Percentiles rank a stretch among this genome's conserved stretches.
Conservation (phyloP, 352 stramenopile species). For the Pythium chondricola region DNA sequence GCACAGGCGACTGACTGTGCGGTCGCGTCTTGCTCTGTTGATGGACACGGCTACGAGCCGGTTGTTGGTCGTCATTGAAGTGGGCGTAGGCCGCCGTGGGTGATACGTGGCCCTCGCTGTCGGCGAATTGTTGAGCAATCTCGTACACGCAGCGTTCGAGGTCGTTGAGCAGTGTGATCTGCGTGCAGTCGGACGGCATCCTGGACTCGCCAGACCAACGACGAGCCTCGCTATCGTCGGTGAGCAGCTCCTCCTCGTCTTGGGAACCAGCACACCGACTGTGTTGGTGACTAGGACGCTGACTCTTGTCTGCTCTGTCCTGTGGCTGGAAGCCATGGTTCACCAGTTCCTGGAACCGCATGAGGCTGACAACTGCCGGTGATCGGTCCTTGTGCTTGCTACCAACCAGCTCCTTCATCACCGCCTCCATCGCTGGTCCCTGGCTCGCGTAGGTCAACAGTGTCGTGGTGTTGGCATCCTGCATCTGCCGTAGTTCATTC, state of each 20-base stretch:
- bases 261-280: not conserved
- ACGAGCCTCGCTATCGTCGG: not conserved
- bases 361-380: slow-evolving; percentile 11
- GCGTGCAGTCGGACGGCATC: not conserved
- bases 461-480: not conserved
- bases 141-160: slow-evolving; percentile 10
- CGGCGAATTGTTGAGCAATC: slow-evolving; percentile 5
- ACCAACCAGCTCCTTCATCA: slow-evolving; percentile 4
- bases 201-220: not conserved
- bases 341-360: slow-evolving; percentile 19
- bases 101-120: slow-evolving; percentile 6
- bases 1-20: slow-evolving; percentile 10
- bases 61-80: slow-evolving; percentile 1
- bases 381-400: not conserved
- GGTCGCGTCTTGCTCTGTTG: not conserved
- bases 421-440: slow-evolving; percentile 6
- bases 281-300: too few species aligned
- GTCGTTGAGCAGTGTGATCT: slow-evolving; percentile 6
- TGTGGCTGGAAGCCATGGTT: slow-evolving; percentile 1
- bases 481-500: not conserved
- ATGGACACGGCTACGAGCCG: too few species aligned
- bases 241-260: slow-evolving; percentile 1
- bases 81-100: slow-evolving; percentile 8
- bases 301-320: too few species aligned
- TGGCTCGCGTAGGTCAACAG: slow-evolving; percentile 3